Conservation (phyloP, 2,329 filamentous ascomycete genomes). For the Aspergillus sp. region DNA sequence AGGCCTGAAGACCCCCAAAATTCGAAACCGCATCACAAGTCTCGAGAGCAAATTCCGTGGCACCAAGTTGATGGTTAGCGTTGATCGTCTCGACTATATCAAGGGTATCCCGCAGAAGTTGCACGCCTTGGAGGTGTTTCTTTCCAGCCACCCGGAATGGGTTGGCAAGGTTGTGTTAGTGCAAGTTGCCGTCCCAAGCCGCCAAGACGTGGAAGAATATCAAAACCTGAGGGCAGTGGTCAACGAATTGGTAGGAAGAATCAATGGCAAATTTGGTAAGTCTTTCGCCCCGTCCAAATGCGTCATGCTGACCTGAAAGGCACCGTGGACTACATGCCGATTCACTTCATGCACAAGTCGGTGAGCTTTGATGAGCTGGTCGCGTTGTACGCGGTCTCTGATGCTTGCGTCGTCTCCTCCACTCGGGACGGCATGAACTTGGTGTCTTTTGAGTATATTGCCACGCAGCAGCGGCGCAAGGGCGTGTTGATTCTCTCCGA, state of each 20-base stretch:
- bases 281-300: not conserved
- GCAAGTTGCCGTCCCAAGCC: constrained; percentile 84
- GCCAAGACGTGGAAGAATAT: constrained; percentile 92
- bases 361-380: constrained; percentile 88
- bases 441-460: constrained; percentile 94
- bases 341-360: constrained; percentile 93
- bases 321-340: constrained; percentile 94
- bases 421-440: constrained; percentile 95
- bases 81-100: constrained; percentile 93
- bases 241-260: constrained; percentile 88
- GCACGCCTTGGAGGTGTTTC: constrained; percentile 86
- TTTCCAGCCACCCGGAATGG: constrained; percentile 93
- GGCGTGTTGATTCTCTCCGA: constrained; percentile 90
- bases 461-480: constrained; percentile 77
- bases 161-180: constrained; percentile 91
- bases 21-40: constrained; percentile 74
- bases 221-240: constrained; percentile 88
- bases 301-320: constrained; percentile 36
- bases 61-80: constrained; percentile 88
- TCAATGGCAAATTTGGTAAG: constrained; percentile 82
- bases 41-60: constrained; percentile 84
- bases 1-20: constrained; percentile 70
- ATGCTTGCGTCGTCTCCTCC: constrained; percentile 81
- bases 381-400: constrained; percentile 80
- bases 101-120: constrained; percentile 95